These are phyloP conservation scores for Perkinsus olseni DNA, from an alignment of 169 alveolate species.

Conservation along the genomic window DNA sequence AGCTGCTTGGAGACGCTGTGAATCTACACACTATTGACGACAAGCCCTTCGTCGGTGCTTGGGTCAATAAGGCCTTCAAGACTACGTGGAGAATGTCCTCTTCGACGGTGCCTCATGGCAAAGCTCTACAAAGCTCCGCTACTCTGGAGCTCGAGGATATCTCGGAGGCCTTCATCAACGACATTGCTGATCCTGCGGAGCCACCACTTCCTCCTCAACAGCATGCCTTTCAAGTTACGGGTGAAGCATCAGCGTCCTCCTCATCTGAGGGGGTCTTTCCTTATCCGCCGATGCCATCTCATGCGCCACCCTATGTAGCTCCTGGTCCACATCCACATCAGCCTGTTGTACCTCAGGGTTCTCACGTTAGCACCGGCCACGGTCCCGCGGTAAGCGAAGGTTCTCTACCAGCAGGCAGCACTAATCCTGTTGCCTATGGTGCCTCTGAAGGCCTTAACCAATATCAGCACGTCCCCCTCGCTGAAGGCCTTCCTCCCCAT, in stretches of 20 bases:
- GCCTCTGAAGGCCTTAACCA: neutral
- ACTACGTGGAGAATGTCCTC: neutral
- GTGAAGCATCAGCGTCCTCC: too few species aligned
- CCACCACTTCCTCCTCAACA: too few species aligned
- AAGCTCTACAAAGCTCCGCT: neutral
- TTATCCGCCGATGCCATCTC: too few species aligned
- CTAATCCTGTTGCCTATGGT: neutral
- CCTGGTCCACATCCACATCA: too few species aligned
- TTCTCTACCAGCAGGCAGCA: neutral
- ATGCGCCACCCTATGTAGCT: too few species aligned
- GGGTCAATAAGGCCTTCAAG: neutral
- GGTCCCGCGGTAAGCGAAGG: too few species aligned
- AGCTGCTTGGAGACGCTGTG: neutral
- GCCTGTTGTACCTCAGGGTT: too few species aligned
- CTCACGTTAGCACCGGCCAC: too few species aligned
- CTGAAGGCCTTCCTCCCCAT: neutral
- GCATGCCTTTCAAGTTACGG: too few species aligned
- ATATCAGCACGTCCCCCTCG: neutral
- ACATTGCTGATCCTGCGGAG: neutral
- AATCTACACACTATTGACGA: neutral
- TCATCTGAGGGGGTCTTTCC: too few species aligned
- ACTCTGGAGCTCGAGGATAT: neutral
- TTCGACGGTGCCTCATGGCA: neutral
- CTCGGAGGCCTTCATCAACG: neutral
- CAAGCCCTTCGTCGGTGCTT: neutral